Base-by-base conservation (phyloP, 495 filamentous ascomycete genomes). In the Rostrohypoxylon terebratum region DNA sequence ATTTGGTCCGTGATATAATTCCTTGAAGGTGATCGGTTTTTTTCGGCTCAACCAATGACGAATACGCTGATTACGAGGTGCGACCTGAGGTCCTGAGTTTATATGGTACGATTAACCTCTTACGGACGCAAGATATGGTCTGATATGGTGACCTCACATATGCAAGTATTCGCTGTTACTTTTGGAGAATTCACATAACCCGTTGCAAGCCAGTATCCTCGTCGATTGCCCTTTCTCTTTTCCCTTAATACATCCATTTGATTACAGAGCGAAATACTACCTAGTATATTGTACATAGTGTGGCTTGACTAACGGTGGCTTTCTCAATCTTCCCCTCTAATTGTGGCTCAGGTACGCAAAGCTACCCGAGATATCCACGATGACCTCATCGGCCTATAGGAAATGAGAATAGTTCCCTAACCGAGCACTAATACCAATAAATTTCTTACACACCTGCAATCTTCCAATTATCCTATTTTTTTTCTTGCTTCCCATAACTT, bases 311-410 rank as follows among this genome's bases (percentile, higher is more conserved):
- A 0, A 1, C 25, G 60, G 64, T 67, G 64, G 64, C 65, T 3
- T 9, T 21, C 20, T 4, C 36, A 6, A 18, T 25, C 25, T 53
- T 53, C 28, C 20, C 33, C 21, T 10, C 14, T 4, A 64, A 9
- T 23, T 70, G 60, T 59, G 59, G 59, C 59, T n/a, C 38, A 42
- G n/a, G 3, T 42, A 45, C 5, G 13, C 8, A n/a, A 33, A 64
- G 33, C 14, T 55, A 18, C 51, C 33, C 40, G 23, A 53, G 6
- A 21, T 25, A 50, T 25, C 20, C 18, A 23, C 59, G 50, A 77
- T 77, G 74, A 77, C 64, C 71, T 77, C 74, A 77, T 77, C 69
- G 72, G 59, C 67, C 21, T 50, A 42, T 16, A 51, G 55, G 57
- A 64, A 69, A 61, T 54, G 59, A 72, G 63, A 38, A 58, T 47